phyloP scores from a whole-genome alignment of 2,329 filamentous ascomycete genomes.

The Aspergillus awamori region DNA sequence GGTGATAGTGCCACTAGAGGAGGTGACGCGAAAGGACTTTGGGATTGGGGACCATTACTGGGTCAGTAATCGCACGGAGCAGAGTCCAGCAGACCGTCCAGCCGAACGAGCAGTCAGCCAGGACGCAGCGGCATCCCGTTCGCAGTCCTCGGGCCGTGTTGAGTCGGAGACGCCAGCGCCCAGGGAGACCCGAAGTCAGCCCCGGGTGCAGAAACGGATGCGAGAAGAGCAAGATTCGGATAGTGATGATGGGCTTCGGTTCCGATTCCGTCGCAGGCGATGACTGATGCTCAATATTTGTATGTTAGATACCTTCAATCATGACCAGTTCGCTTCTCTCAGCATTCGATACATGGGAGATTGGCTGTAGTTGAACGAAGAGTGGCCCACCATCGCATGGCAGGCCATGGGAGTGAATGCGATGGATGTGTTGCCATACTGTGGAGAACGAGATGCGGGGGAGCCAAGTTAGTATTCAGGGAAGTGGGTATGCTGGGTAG shows the following conservation, averaged over 20 bases:
- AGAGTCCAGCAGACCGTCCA: constrained; percentile 26
- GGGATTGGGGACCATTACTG: constrained; percentile 78
- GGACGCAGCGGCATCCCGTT: constrained; percentile 12
- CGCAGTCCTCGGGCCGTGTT: constrained; percentile 23
- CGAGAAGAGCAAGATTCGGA: constrained; percentile 52
- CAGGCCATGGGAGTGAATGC: not conserved
- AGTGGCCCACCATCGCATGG: too few species aligned
- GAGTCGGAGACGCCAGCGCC: constrained; percentile 22
- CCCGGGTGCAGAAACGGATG: constrained; percentile 32
- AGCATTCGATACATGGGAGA: too few species aligned
- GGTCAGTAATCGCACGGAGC: constrained; percentile 47
- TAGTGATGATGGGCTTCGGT: constrained; percentile 60
- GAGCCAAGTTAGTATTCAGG: not conserved
- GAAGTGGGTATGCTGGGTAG: not conserved
- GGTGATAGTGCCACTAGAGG: constrained; percentile 71
- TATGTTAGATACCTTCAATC: too few species aligned
- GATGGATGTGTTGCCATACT: not conserved
- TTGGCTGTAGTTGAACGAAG: too few species aligned
- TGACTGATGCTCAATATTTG: not conserved
- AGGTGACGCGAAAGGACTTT: constrained; percentile 70
- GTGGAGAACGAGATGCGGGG: not conserved
- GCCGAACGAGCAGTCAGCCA: constrained; percentile 15
- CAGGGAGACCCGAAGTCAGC: constrained; percentile 16
- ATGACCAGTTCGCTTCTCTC: too few species aligned
- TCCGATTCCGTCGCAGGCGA: constrained; percentile 56